Evolutionary conservation across 2,329 filamentous ascomycete species (phyloP).

Genomic region (Penicillium sp.): DNA sequence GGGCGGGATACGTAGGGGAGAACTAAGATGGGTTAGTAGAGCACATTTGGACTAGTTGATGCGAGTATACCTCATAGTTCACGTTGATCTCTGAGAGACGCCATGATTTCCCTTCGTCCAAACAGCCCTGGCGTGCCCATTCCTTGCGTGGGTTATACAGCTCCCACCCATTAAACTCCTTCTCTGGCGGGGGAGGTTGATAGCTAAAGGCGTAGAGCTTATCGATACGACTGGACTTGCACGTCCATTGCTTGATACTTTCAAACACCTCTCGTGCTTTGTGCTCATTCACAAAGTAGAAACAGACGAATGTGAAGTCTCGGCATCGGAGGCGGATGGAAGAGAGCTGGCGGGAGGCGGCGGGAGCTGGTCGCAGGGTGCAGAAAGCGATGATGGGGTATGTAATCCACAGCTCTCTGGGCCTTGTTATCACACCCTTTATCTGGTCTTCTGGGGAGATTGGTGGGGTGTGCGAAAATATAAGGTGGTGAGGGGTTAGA

Average conservation of each 20-base stretch:
- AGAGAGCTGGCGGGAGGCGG: conserved; percentile 67
- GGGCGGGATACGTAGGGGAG: conserved; percentile 84
- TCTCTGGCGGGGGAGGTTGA: conserved; percentile 70
- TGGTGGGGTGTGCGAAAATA: conserved; percentile 58
- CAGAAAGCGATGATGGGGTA: conserved; percentile 88
- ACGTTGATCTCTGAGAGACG: conserved; percentile 85
- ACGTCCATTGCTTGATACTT: conserved; percentile 75
- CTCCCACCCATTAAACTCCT: conserved; percentile 73
- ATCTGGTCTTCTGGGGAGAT: conserved; percentile 38
- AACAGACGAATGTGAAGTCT: conserved; percentile 90
- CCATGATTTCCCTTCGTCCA: conserved; percentile 79
- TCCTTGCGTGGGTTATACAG: conserved; percentile 83
- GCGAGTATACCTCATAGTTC: conserved; percentile 64
- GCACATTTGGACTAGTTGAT: background rate
- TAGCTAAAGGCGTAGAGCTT: conserved; percentile 91
- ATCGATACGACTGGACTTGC: conserved; percentile 77
- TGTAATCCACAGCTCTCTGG: conserved; percentile 84
- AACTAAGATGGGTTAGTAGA: conserved; percentile 52
- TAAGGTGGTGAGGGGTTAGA: conserved; percentile 62
- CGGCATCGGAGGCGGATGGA: conserved; percentile 85
- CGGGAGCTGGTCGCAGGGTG: conserved; percentile 70
- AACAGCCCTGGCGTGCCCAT: conserved; percentile 83
- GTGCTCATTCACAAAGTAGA: conserved; percentile 75
- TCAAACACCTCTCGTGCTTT: conserved; percentile 83
- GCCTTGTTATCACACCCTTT: conserved; percentile 44